Conservation (phyloP, 192 early-diverging fungal species). For the Umbelopsis ramanniana region DNA sequence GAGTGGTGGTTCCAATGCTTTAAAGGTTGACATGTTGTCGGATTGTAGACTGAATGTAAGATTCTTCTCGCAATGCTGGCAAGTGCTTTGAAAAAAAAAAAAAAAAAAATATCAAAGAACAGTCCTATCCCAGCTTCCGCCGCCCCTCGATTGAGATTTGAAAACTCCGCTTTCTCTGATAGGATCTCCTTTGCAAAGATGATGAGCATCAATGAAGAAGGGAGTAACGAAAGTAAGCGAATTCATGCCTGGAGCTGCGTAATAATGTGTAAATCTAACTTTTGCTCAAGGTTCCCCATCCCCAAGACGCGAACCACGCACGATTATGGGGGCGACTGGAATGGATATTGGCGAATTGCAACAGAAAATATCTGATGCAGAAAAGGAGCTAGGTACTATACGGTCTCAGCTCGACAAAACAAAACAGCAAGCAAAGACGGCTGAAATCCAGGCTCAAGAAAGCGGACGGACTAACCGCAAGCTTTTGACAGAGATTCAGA, state of each 20-base stretch:
- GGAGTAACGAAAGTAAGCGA: neutral
- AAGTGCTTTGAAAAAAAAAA: conserved; percentile 4
- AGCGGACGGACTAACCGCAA: conserved; percentile 42
- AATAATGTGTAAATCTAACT: neutral
- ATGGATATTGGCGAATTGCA: conserved; percentile 45
- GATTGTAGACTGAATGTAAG: neutral
- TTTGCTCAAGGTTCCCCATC: neutral
- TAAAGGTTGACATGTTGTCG: neutral
- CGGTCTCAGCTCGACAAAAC: conserved; percentile 36
- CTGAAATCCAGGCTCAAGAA: conserved; percentile 40
- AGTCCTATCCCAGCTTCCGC: neutral
- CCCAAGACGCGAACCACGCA: neutral
- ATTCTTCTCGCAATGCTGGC: neutral
- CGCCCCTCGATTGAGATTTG: neutral
- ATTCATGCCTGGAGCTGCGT: neutral
- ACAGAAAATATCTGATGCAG: conserved; percentile 37
- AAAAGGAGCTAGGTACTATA: conserved; percentile 31
- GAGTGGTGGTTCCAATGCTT: conserved; percentile 28
- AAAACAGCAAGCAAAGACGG: conserved; percentile 35
- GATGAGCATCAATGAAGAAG: conserved; percentile 6
- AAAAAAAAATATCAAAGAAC: conserved; percentile 15
- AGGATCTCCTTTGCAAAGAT: conserved; percentile 7
- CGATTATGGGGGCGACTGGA: conserved; percentile 29
- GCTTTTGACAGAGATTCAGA: conserved; percentile 43
- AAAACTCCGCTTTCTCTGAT: neutral